A percentile compares a stretch with the other conserved stretches of the same genome.
phyloP scores from a whole-genome alignment of 2,329 filamentous ascomycete genomes.

The Tolypocladium guangdongense region DNA sequence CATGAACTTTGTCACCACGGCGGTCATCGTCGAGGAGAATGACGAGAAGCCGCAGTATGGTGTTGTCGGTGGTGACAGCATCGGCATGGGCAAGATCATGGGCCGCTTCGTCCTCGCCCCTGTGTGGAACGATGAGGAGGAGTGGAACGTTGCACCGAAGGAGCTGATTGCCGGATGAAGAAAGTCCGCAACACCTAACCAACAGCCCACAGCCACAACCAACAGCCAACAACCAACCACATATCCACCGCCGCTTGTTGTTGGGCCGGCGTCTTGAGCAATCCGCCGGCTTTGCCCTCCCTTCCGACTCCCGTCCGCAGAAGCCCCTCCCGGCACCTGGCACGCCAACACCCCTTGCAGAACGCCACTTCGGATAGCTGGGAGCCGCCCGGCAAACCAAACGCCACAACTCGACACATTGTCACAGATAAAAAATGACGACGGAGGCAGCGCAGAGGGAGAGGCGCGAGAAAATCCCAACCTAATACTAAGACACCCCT shows the following conservation, averaged over 20 bases:
- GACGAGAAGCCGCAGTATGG: slow-evolving; percentile 37
- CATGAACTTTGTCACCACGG: slow-evolving; percentile 46
- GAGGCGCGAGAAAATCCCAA: not conserved
- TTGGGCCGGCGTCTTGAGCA: not conserved
- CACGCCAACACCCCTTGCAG: not conserved
- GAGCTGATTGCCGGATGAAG: slow-evolving; percentile 15
- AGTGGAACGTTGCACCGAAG: slow-evolving; percentile 36
- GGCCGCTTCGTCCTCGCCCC: slow-evolving; percentile 51
- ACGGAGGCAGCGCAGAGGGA: not conserved
- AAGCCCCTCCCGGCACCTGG: not conserved
- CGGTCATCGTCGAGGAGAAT: slow-evolving; percentile 47
- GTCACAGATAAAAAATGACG: not conserved
- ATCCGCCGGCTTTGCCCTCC: not conserved
- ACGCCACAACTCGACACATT: not conserved
- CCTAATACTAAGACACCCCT: not conserved
- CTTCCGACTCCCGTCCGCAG: not conserved
- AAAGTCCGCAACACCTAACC: not conserved
- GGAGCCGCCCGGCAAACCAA: not conserved
- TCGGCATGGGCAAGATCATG: slow-evolving; percentile 53
- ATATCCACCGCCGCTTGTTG: not conserved
- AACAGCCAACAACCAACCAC: not conserved
- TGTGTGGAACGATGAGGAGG: slow-evolving; percentile 45
- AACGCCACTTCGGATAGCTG: not conserved
- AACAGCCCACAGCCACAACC: not conserved
- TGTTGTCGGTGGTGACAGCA: slow-evolving; percentile 36